A percentile compares a stretch with the other conserved stretches of the same genome.
phyloP scores from a whole-genome alignment of 768 basidiomycete species.

The Podaxis sp. region DNA sequence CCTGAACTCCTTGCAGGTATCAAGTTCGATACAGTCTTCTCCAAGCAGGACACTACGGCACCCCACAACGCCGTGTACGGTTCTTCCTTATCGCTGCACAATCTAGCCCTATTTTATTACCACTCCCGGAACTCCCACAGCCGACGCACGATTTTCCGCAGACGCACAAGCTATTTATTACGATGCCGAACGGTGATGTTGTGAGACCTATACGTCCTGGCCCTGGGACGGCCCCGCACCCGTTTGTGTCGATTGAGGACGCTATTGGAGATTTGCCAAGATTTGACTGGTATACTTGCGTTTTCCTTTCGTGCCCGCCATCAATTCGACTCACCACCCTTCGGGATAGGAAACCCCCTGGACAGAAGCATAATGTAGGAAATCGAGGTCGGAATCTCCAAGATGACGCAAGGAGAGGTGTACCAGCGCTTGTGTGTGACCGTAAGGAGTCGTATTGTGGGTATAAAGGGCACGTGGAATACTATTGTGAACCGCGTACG shows the following conservation, averaged over 20 bases:
- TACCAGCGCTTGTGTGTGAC: constrained; percentile 38
- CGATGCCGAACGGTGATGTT: constrained; percentile 38
- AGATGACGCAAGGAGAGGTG: constrained; percentile 19
- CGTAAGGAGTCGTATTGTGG: constrained; percentile 34
- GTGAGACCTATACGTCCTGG: constrained; percentile 45
- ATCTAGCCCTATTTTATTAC: constrained; percentile 23
- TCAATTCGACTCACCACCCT: neutral
- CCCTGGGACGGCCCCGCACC: constrained; percentile 54
- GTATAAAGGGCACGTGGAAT: constrained; percentile 28
- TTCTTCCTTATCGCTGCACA: constrained; percentile 54
- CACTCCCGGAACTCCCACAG: constrained; percentile 50
- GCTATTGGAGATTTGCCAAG: constrained; percentile 71
- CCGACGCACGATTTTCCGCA: constrained; percentile 53
- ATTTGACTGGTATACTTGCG: constrained; percentile 66
- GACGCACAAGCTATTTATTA: constrained; percentile 47
- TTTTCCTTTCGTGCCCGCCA: neutral
- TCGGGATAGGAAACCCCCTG: constrained; percentile 35
- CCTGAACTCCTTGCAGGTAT: constrained; percentile 33
- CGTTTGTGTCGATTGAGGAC: constrained; percentile 61
- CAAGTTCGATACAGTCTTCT: constrained; percentile 49
- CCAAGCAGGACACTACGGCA: constrained; percentile 56
- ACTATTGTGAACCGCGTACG: constrained; percentile 34
- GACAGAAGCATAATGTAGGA: constrained; percentile 16
- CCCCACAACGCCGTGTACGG: constrained; percentile 52
- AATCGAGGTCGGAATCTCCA: constrained; percentile 16